Evolutionary conservation across 108 stramenopile species (phyloP), one percentile per base, ranked within the genome.

Genomic region (Cyclotella choctawhatcheeana): DNA sequence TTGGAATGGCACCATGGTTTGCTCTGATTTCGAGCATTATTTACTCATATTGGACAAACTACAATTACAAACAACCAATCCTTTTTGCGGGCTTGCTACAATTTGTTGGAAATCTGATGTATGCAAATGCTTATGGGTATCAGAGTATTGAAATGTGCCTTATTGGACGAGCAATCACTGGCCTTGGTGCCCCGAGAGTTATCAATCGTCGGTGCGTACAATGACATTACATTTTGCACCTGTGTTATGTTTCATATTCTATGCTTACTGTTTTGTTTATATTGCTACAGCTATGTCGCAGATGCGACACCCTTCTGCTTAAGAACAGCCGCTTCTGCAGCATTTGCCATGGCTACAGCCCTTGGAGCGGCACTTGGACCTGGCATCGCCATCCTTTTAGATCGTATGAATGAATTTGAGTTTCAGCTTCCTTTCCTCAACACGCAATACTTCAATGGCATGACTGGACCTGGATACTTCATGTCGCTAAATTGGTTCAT

Each of bases 41-140:
- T 2, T 90, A 90, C 67, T 85, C 77, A 47, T 82, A 77, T 45
- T 96, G 94, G 94, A 90, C 94, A 5, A 93, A 92, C 65, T 69
- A 52, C 22, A 85, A 84, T 31, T 96, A 89, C 77, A 84, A 81
- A 74, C 27, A 63, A 6, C 91, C 94, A 6, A 77, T 95, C 16
- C 63, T 96, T 4, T 85, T 87, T 64, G 85, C 91, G 32, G 79
- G 84, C 14, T 24, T 76, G 3, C 69, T 93, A 8, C 82, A 85
- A 33, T 66, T 87, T 5, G 27, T 85, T 26, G 94, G 94, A 2
- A 96, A 93, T 54, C 72, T 91, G 25, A 44, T 92, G 67, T 96
- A 96, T 65, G 88, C 83, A 27, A 59, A 67, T 58, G 94, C 92
- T 1, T 84, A 85, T 47, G 45, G 77, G 6, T 89, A 85, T 52